Base-by-base conservation (phyloP, 441 rosid species). In the Gossypium schwendimanii region DNA sequence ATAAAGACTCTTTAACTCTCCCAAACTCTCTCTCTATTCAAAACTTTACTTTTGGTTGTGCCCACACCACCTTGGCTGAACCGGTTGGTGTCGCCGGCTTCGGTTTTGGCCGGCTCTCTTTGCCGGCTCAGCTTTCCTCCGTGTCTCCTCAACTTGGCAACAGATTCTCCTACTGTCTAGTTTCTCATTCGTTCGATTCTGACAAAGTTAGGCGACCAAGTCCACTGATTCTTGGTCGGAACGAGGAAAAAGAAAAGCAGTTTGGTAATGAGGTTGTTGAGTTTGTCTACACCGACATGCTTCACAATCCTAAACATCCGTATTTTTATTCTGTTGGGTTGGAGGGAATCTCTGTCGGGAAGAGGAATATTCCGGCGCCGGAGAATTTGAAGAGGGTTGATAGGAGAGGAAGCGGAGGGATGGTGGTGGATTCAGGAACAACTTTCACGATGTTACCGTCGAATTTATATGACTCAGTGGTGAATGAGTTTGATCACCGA, bases 41-140 rank as follows among this genome's bases (percentile, higher is more conserved):
- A 14, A 88, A 88, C 54, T 94, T 94, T 78, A 89, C 93, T 41
- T 94, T 94, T 73, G 98, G 96, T 6, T 94, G 99, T 49, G 94
- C 98, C 21, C 92, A 87, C 80, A 81, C 90, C 0, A 80, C 98
- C 7, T 88, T 94, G 33, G 97, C 82, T 26, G 98, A 92, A 74
- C 98, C 99, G 0, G 82, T 91, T 20, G 99, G 97, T 4, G 97
- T 94, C 18, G 97, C 98, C 3, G 99, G 98, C 1, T 94, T 94
- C 70, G 98, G 98, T 28, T 89, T 87, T 1, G 94, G 99, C 10
- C 78, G 79, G 0, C 93, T 94, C 44, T 94, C 98, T 0, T 24
- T 94, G 2, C 99, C 99, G 0, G 88, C 93, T 4, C 97, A 94
- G 84, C 91, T 94, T 26, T 75, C 88, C 12, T 69, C 83, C 6